These are phyloP conservation scores for Acacia pycnantha DNA, from an alignment of 331 rosid genomes.

Conservation along the genomic window DNA sequence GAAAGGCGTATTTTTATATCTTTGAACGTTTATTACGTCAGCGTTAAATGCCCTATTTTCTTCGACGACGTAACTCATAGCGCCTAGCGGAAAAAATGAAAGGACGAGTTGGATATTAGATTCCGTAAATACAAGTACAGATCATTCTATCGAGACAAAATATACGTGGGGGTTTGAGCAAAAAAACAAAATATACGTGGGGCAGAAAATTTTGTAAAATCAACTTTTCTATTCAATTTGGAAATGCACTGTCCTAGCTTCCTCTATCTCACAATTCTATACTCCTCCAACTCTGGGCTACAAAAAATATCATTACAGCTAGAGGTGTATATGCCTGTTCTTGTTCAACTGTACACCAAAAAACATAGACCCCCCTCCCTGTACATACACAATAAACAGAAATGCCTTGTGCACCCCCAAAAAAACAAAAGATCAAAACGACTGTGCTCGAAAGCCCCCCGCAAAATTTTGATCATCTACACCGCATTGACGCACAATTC, in stretches of 20 bases:
- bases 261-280: constrained; percentile 36
- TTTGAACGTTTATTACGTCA: neutral
- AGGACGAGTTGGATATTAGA: too few species aligned
- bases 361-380: constrained; percentile 30
- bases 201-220: neutral
- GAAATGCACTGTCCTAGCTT: constrained; percentile 27
- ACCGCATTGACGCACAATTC: constrained; percentile 20
- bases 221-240: neutral
- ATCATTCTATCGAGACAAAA: neutral
- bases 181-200: too few species aligned
- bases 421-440: neutral
- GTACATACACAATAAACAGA: constrained; percentile 26
- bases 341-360: constrained; percentile 65
- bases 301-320: constrained; percentile 38
- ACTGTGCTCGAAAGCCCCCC: neutral
- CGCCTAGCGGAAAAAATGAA: too few species aligned
- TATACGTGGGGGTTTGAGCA: too few species aligned
- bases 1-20: neutral
- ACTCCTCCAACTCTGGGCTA: constrained; percentile 42
- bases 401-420: constrained; percentile 20
- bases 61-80: neutral
- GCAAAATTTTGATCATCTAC: constrained; percentile 30
- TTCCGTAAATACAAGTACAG: neutral
- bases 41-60: neutral
- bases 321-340: constrained; percentile 30